Percentiles rank a stretch among this genome's conserved stretches.
Conservation (phyloP, 257 asterid species). For the Solanum ossicruentum region DNA sequence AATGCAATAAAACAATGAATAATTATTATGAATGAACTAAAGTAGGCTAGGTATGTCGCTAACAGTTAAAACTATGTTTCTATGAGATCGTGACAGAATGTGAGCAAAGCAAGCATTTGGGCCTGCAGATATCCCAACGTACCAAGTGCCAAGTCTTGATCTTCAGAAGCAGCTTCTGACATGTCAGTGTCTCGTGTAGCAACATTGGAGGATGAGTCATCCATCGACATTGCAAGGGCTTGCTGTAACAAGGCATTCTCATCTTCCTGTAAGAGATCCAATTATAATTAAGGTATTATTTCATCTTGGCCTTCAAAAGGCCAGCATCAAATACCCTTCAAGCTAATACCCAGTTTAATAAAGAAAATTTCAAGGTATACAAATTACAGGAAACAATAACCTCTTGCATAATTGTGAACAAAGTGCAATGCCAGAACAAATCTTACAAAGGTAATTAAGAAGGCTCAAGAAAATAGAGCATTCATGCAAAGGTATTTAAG, state of each 20-base stretch:
- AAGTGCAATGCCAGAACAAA: background rate
- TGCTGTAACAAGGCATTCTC: conserved; percentile 94
- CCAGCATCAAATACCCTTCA: background rate
- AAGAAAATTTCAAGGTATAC: background rate
- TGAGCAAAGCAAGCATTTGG: background rate
- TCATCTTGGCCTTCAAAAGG: background rate
- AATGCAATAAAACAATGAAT: background rate
- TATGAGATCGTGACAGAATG: background rate
- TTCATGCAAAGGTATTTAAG: background rate
- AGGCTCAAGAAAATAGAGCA: conserved; percentile 5
- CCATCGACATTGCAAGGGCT: conserved; percentile 99
- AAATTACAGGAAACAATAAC: background rate
- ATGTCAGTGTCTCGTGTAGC: conserved; percentile 77
- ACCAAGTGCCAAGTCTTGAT: conserved; percentile 94
- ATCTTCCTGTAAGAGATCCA: conserved; percentile 57
- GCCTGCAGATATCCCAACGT: background rate
- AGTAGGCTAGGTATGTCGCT: background rate
- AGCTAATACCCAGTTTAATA: background rate
- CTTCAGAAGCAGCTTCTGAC: conserved; percentile 91
- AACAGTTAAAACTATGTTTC: background rate
- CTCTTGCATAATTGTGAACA: background rate
- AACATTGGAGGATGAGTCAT: conserved; percentile 56
- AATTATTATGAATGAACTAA: background rate
- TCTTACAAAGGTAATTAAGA: background rate
- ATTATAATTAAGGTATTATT: conserved; percentile 1